Evolutionary conservation across 257 asterid species (phyloP).

Genomic region (Scutellaria minor): DNA sequence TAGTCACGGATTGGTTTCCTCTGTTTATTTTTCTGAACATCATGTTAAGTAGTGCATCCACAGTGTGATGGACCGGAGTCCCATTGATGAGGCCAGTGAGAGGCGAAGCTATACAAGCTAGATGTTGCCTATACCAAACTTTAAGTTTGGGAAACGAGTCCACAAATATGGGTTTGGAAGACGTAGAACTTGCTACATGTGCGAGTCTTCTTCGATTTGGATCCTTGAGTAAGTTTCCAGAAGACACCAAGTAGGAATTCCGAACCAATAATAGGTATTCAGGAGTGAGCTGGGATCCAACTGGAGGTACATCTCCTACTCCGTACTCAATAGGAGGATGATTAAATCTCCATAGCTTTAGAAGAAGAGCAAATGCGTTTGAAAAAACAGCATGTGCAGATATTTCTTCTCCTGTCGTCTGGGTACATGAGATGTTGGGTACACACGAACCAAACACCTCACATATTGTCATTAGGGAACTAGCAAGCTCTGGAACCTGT

Average conservation of each 20-base stretch:
- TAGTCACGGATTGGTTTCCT: conserved; percentile 64
- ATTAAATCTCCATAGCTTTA: conserved; percentile 91
- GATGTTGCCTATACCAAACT: conserved; percentile 95
- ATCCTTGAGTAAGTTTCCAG: conserved; percentile 62
- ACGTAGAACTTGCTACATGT: conserved; percentile 66
- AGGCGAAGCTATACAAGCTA: conserved; percentile 93
- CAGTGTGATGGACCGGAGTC: conserved; percentile 79
- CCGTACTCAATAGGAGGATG: conserved; percentile 94
- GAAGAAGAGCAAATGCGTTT: conserved; percentile 93
- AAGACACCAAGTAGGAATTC: conserved; percentile 71
- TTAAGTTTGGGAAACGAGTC: conserved; percentile 95
- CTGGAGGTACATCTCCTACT: conserved; percentile 96
- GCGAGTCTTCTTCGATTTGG: conserved; percentile 84
- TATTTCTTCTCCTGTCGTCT: conserved; percentile 78
- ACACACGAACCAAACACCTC: conserved; percentile 90
- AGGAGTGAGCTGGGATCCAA: conserved; percentile 89
- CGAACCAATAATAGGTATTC: conserved; percentile 87
- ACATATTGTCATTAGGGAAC: conserved; percentile 87
- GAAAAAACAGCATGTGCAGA: conserved; percentile 89
- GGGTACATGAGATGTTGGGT: conserved; percentile 72
- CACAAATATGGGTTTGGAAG: conserved; percentile 79
- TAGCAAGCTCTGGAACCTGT: conserved; percentile 97
- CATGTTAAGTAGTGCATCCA: conserved; percentile 77
- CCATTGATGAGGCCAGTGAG: conserved; percentile 88
- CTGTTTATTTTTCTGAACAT: conserved; percentile 75